Evolutionary conservation across 2,329 filamentous ascomycete species (phyloP).

Genomic region (Alternaria sp.): DNA sequence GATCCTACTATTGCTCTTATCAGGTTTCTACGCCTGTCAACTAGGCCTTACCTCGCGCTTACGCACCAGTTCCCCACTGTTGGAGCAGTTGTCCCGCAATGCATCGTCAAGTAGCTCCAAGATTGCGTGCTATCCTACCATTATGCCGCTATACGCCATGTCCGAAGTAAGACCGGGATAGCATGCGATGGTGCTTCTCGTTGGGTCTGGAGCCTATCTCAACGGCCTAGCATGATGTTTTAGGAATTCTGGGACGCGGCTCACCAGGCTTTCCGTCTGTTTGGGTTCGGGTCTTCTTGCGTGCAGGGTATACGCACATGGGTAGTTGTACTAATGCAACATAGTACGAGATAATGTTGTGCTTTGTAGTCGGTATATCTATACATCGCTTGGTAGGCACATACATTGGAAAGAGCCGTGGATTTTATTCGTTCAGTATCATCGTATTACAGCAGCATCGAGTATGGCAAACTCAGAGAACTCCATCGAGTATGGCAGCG

Average conservation of each 20-base stretch:
- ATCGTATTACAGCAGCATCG: background rate
- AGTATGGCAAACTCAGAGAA: conserved; percentile 26
- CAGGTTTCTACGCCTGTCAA: background rate
- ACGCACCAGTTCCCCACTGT: background rate
- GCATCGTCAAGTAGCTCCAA: conserved; percentile 26
- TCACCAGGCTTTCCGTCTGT: background rate
- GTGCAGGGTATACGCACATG: background rate
- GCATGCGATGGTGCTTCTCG: background rate
- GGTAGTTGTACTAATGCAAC: background rate
- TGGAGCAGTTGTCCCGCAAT: conserved; percentile 1
- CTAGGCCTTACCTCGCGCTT: background rate
- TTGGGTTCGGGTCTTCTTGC: background rate
- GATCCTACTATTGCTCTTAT: background rate
- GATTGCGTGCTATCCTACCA: conserved; percentile 40
- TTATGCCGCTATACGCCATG: conserved; percentile 2
- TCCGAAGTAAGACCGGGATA: background rate
- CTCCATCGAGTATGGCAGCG: conserved; percentile 31
- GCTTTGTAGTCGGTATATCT: background rate
- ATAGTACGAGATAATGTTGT: background rate
- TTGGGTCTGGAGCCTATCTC: background rate
- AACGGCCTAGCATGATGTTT: background rate
- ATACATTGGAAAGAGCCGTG: background rate
- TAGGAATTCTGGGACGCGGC: background rate
- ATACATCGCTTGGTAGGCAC: background rate
- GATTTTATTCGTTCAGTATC: background rate